Percentiles rank a stretch among this genome's conserved stretches.
Evolutionary conservation across 1,284 basidiomycete species (phyloP).

Genomic region (Sporisorium sorghi): DNA sequence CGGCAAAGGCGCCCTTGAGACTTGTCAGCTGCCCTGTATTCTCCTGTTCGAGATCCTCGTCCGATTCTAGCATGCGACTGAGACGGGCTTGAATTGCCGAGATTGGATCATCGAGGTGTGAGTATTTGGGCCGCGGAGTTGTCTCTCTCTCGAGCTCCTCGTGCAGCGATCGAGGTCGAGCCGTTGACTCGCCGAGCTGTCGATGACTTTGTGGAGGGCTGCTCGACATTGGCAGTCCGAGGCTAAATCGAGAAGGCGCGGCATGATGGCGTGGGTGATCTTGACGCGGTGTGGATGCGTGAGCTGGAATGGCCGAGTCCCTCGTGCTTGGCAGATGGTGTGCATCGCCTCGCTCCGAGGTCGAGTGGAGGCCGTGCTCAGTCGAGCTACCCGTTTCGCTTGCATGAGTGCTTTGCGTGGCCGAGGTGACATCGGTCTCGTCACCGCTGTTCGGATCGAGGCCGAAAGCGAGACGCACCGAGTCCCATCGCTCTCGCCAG

Average conservation of each 20-base stretch:
- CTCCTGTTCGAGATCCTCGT: background rate
- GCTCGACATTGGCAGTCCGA: slow-evolving; percentile 24
- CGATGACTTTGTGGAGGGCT: slow-evolving; percentile 15
- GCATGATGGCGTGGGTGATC: background rate
- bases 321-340: background rate
- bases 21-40: background rate
- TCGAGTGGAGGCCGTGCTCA: background rate
- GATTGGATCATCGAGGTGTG: slow-evolving; percentile 30
- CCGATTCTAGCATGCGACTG: slow-evolving; percentile 16
- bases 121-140: background rate
- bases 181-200: too few species aligned
- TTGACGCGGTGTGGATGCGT: slow-evolving; percentile 9
- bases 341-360: background rate
- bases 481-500: slow-evolving; percentile 66
- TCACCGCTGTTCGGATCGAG: slow-evolving; percentile 55
- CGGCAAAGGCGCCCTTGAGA: background rate
- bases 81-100: slow-evolving; percentile 43
- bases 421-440: slow-evolving; percentile 23
- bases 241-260: background rate
- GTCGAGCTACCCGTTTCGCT: slow-evolving; percentile 8
- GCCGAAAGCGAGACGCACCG: slow-evolving; percentile 61
- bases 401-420: slow-evolving; percentile 17
- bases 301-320: too few species aligned
- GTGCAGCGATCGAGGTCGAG: background rate
- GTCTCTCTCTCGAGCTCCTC: background rate